Conservation (phyloP, 2,329 filamentous ascomycete genomes). For the Colletotrichum tropicicola region DNA sequence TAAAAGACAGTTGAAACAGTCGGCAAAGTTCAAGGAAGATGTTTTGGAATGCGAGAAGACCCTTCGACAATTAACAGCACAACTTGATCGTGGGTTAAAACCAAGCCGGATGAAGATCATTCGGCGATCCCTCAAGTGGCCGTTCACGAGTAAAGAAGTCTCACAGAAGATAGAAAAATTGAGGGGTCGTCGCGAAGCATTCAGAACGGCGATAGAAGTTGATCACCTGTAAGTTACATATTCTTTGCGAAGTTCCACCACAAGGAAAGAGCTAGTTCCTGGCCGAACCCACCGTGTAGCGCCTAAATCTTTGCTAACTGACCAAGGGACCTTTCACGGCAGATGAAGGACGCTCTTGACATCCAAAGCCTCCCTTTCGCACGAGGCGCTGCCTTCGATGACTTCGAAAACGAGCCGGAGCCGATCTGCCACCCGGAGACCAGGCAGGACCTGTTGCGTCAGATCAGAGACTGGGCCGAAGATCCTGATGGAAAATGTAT, state of each 20-base stretch:
- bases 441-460: conserved; percentile 34
- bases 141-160: conserved; percentile 2
- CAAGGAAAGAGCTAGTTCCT: no score
- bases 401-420: conserved; percentile 37
- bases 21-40: no score
- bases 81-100: not conserved
- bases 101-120: not conserved
- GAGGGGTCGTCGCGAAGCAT: no score
- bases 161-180: no score
- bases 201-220: not conserved
- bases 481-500: conserved; percentile 32
- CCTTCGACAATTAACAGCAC: not conserved
- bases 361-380: conserved; percentile 10
- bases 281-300: no score
- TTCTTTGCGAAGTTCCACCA: no score
- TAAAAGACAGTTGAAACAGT: no score
- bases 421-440: conserved; percentile 38
- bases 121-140: conserved; percentile 14
- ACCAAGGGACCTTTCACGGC: not conserved
- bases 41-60: not conserved
- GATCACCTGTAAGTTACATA: not conserved
- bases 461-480: conserved; percentile 38
- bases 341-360: not conserved
- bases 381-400: conserved; percentile 37
- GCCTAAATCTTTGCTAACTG: no score